These are phyloP conservation scores for Pouteria campechiana DNA, from an alignment of 179 eudicot genomes.

Conservation along the genomic window DNA sequence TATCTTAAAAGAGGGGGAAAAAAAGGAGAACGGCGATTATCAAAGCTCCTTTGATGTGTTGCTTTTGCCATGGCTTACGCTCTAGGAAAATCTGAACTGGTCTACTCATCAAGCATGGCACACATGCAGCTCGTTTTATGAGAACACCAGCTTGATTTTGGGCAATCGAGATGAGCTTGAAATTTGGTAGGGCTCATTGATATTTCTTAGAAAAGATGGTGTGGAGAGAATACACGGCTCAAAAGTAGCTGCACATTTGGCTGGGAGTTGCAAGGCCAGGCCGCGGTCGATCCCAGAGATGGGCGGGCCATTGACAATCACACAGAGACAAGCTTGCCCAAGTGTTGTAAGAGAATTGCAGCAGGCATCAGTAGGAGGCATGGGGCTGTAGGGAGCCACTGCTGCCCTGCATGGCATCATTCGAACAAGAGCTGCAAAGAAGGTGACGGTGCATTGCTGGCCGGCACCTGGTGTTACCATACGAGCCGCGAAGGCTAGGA, in stretches of 20 bases:
- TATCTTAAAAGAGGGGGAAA: too few relatives aligned
- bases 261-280: conserved; percentile 89
- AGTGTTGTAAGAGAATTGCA: conserved; percentile 58
- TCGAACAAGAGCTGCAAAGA: conserved; percentile 79
- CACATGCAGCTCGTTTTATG: too few relatives aligned
- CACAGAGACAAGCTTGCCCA: conserved; percentile 88
- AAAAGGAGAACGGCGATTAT: too few relatives aligned
- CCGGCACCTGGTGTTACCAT: conserved; percentile 28
- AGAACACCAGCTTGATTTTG: too few relatives aligned
- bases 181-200: too few relatives aligned
- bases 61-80: too few relatives aligned
- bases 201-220: too few relatives aligned
- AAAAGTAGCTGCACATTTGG: conserved; percentile 63
- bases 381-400: conserved; percentile 63
- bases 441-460: conserved; percentile 51
- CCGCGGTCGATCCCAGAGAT: conserved; percentile 78
- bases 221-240: conserved; percentile 93
- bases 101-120: too few relatives aligned
- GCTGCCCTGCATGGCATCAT: conserved; percentile 81
- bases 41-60: too few relatives aligned
- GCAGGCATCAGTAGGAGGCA: conserved; percentile 70
- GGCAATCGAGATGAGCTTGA: too few relatives aligned
- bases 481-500: conserved; percentile 17
- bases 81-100: too few relatives aligned
- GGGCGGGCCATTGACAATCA: conserved; percentile 89